phyloP scores from a whole-genome alignment of 2,329 filamentous ascomycete genomes.

The Fusarium nanum region DNA sequence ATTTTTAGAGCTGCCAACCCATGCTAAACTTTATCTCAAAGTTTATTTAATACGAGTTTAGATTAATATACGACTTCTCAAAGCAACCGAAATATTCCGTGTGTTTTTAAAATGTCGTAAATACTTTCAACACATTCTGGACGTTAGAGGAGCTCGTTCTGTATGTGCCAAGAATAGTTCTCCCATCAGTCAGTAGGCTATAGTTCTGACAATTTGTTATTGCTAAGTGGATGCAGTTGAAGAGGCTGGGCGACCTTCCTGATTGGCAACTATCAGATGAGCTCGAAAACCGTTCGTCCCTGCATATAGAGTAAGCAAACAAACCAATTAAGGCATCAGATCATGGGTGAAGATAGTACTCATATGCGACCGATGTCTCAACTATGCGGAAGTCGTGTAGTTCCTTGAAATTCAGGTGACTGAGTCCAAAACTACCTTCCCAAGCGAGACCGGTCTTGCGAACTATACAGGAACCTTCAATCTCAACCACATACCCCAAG shows the following conservation, averaged over 20 bases:
- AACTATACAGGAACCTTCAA: neutral
- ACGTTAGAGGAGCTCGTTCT: too few species aligned
- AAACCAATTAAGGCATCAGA: neutral
- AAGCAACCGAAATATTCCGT: too few species aligned
- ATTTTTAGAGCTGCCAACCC: too few species aligned
- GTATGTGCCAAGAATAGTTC: too few species aligned
- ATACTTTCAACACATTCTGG: too few species aligned
- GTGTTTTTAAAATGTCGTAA: too few species aligned
- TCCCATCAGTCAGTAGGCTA: neutral
- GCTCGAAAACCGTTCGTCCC: neutral
- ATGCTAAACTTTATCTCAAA: too few species aligned
- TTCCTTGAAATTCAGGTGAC: neutral
- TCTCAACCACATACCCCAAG: neutral
- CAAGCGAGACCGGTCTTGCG: neutral
- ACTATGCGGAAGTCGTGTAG: neutral
- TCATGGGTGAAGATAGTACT: neutral
- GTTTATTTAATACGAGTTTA: too few species aligned
- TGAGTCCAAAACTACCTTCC: neutral
- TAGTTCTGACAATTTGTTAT: fast-evolving
- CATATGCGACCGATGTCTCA: neutral
- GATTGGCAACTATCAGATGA: neutral
- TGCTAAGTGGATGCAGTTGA: neutral
- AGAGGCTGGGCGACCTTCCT: neutral
- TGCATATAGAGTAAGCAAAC: neutral
- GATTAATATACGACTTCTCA: too few species aligned